Evolutionary conservation across 2,329 filamentous ascomycete species (phyloP), one percentile per base, ranked within the genome.

Genomic region (Pseudogymnoascus sp.): DNA sequence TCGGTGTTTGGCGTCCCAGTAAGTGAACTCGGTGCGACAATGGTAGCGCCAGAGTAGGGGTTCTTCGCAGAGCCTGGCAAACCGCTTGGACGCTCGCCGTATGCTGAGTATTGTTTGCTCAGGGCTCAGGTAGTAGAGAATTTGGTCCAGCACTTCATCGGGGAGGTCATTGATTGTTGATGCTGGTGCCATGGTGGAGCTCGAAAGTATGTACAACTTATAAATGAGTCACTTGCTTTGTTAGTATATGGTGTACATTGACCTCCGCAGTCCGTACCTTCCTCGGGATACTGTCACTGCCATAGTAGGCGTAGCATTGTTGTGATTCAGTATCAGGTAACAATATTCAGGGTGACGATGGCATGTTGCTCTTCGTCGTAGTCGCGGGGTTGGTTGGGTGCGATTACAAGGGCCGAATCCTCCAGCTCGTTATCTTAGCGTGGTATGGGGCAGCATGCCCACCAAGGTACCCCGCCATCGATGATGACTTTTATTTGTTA

Each of bases 81-180:
- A 82, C 65, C 85, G 85, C 68, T 79, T 84, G 21, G 84, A 90
- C 10, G 89, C 80, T 25, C 76, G 74, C 67, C 84, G 79, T 39
- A 87, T 70, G 64, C 71, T 75, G 13, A 68, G 62, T 41, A 86
- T 74, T 60, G 80, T 80, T 66, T 87, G 81, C 64, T 80, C 79
- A 68, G 82, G 88, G 72, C 79, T 76, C 48, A 82, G 74, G 72
- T 86, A 86, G 67, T 82, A 80, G 68, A 97, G 81, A 68, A 98
- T 89, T 62, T 87, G 83, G 73, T 91, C 86, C 70, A 98, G 81
- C 67, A 98, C 84, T 79, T 99, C 95, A 75, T 93, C 90, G 43
- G 93, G 93, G 43, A 75, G 71, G 34, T 63, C 37, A 19, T 23
- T n/a, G 37, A 63, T 36, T 54, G 48, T 16, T 25, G 62, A 21